Percentiles rank a stretch among this genome's conserved stretches.
These are phyloP conservation scores for Rhodotorula glutinis DNA, from an alignment of 1,284 basidiomycete genomes.

Conservation along the genomic window DNA sequence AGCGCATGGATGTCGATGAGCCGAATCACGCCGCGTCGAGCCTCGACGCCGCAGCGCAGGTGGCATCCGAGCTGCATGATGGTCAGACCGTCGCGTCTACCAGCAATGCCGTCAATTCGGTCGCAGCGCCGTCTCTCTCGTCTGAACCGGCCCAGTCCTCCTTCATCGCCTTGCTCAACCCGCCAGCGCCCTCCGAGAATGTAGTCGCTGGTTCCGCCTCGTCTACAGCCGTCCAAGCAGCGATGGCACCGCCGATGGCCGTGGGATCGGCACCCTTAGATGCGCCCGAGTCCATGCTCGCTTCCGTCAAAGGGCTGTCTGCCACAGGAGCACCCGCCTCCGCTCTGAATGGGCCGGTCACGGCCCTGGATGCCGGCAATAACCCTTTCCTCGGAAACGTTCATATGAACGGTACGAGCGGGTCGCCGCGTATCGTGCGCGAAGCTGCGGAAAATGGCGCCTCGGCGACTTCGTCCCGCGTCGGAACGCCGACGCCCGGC, in stretches of 20 bases:
- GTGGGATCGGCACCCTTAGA: conserved; percentile 18
- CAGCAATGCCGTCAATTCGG: not conserved
- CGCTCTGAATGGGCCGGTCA: conserved; percentile 1
- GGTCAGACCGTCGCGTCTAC: conserved; percentile 18
- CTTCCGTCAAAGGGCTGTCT: too few species aligned
- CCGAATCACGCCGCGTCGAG: conserved; percentile 7
- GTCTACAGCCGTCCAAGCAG: not conserved
- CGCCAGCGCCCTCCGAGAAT: conserved; percentile 5
- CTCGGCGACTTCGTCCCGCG: not conserved
- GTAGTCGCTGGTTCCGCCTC: too few species aligned
- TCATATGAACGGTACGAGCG: not conserved
- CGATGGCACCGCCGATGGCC: conserved; percentile 24
- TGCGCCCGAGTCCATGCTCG: not conserved
- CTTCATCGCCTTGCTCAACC: conserved; percentile 27
- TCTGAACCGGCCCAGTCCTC: not conserved
- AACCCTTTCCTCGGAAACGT: conserved; percentile 4
- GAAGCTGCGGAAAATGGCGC: not conserved
- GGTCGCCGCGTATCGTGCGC: not conserved
- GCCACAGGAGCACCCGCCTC: not conserved
- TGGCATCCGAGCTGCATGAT: not conserved
- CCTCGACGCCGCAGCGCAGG: not conserved
- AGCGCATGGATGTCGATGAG: conserved; percentile 15
- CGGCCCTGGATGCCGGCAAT: not conserved
- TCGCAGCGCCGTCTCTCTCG: not conserved
- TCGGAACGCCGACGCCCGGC: conserved; percentile 8